Evolutionary conservation across 306 rosid genomes (phyloP).

Genomic region (Gillenia trifoliata): DNA sequence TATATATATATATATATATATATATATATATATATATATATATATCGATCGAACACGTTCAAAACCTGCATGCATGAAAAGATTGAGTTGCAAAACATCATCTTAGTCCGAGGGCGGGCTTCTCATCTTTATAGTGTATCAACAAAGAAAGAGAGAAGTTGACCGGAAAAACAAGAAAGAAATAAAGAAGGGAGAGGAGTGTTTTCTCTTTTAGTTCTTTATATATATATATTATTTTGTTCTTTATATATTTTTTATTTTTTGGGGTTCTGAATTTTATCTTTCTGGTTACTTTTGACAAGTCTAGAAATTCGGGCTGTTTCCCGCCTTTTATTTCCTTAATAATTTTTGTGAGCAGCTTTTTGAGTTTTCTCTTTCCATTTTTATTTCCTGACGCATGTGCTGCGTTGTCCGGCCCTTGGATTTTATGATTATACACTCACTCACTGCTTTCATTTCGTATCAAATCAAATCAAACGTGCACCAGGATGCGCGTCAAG

Average conservation of each 20-base stretch:
- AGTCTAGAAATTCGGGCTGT: not conserved
- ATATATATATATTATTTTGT: no score
- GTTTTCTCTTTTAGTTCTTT: not conserved
- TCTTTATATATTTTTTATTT: not conserved
- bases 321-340: slow-evolving; percentile 7
- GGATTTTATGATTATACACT: not conserved
- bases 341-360: not conserved
- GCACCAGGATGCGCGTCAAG: not conserved
- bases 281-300: not conserved
- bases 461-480: not conserved
- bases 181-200: not conserved
- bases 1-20: no score
- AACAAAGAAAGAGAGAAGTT: no score
- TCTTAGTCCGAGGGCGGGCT: not conserved
- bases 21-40: no score
- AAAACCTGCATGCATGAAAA: not conserved
- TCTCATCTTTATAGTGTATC: not conserved
- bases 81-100: not conserved
- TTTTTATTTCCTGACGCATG: not conserved
- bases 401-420: slow-evolving; percentile 2
- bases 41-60: no score
- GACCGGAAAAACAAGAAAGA: not conserved
- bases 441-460: not conserved
- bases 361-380: slow-evolving; percentile 5
- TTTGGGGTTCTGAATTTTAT: not conserved